A percentile compares a stretch with the other conserved stretches of the same genome.
These are phyloP conservation scores for Cladophialophora bantiana DNA, from an alignment of 2,329 filamentous ascomycete genomes.

Conservation along the genomic window DNA sequence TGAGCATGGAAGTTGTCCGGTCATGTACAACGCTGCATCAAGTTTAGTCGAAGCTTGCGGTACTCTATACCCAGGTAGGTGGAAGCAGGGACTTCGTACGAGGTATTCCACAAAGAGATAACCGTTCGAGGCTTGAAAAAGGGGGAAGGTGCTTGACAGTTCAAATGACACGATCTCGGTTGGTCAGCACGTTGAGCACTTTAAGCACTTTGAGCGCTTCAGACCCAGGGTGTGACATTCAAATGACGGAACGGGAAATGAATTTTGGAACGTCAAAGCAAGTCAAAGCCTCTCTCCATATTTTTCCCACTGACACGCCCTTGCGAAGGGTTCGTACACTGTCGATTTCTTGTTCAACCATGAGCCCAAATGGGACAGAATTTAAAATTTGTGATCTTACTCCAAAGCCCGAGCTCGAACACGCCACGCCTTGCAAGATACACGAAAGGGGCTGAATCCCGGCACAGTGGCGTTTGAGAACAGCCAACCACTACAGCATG, in stretches of 20 bases:
- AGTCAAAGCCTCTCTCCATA: background rate
- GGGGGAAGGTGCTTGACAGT: background rate
- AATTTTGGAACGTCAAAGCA: too few species aligned
- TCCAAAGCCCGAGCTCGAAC: background rate
- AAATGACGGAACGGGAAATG: background rate
- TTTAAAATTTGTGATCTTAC: background rate
- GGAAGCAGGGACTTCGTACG: background rate
- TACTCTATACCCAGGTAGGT: background rate
- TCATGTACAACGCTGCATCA: too few species aligned
- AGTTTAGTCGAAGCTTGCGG: too few species aligned
- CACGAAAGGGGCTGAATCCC: background rate
- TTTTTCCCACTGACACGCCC: background rate
- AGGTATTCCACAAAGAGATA: too few species aligned
- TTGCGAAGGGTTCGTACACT: background rate
- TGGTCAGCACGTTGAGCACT: too few species aligned
- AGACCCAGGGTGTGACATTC: background rate
- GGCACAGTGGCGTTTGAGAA: slow-evolving; percentile 2
- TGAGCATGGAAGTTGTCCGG: too few species aligned
- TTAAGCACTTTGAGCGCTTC: too few species aligned
- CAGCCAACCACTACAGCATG: background rate
- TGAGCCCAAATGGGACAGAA: background rate
- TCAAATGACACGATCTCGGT: background rate
- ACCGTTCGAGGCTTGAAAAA: background rate
- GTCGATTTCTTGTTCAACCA: background rate
- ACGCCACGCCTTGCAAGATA: background rate